phyloP scores from a whole-genome alignment of 225 moss, liverwort and hornwort species.

The Bryoerythrophyllum caledonicum region DNA sequence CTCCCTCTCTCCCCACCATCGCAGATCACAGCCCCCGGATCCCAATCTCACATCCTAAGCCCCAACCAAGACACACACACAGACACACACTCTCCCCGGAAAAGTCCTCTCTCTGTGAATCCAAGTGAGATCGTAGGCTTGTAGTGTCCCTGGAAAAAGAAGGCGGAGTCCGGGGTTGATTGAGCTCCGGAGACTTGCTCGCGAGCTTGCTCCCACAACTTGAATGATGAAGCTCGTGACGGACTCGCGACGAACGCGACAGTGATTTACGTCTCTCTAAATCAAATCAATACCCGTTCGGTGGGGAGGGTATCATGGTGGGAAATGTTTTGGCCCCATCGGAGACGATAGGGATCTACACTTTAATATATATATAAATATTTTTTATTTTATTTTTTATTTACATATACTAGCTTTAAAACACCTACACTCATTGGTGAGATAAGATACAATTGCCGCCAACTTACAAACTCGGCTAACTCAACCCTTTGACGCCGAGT shows the following conservation, averaged over 20 bases:
- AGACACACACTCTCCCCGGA: neutral
- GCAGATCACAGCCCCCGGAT: constrained; percentile 33
- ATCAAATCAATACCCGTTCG: too few species aligned
- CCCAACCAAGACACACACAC: neutral
- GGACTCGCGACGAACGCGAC: neutral
- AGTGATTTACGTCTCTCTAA: neutral
- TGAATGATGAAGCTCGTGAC: constrained; percentile 16
- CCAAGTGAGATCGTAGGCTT: neutral
- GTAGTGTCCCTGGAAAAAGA: neutral
- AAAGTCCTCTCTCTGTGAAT: neutral
- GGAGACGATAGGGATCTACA: too few species aligned
- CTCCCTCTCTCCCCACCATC: constrained; percentile 42
- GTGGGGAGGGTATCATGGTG: too few species aligned
- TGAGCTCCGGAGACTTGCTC: neutral
- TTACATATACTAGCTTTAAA: too few species aligned
- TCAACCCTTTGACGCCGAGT: too few species aligned
- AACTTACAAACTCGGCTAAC: too few species aligned
- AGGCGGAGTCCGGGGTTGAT: neutral
- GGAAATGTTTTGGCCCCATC: too few species aligned
- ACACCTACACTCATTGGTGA: too few species aligned
- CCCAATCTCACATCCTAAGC: constrained; percentile 42
- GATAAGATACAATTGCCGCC: too few species aligned
- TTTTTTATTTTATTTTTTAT: too few species aligned
- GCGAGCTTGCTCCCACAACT: too few species aligned
- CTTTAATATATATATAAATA: too few species aligned